Conservation (phyloP, 2,329 filamentous ascomycete species). For the Parascedosporium putredinis region DNA sequence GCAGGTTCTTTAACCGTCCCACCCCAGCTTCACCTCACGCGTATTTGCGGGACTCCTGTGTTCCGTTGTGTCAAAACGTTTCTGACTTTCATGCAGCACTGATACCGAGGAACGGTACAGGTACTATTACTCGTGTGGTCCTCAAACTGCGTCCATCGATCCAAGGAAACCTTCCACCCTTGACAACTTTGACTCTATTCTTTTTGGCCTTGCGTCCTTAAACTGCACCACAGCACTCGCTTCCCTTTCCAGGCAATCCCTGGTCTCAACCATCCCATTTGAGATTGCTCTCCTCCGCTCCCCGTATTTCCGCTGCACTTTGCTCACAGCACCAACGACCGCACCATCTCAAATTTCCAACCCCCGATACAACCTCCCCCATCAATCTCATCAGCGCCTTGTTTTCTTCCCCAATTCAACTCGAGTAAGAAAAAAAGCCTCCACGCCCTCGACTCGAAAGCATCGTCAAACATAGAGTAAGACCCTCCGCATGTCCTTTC, state of each 20-base stretch:
- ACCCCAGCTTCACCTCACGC: constrained; percentile 1
- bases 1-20: neutral
- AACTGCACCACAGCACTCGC: neutral
- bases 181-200: no score
- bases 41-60: constrained; percentile 4
- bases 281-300: neutral
- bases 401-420: neutral
- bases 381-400: neutral
- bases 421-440: neutral
- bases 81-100: constrained; percentile 6
- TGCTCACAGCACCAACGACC: neutral
- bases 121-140: neutral
- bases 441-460: neutral
- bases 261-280: constrained; percentile 6
- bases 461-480: constrained; percentile 1
- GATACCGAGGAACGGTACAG: neutral
- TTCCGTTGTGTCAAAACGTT: constrained; percentile 9
- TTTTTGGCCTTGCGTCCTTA: neutral
- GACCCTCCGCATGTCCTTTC: neutral
- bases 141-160: neutral
- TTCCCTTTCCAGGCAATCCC: constrained; percentile 6
- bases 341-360: constrained; percentile 8
- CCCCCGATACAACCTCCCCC: constrained; percentile 4
- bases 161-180: neutral
- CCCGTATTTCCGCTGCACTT: constrained; percentile 2